Evolutionary conservation across 179 eudicot species (phyloP), one percentile per base, ranked within the genome.

Genomic region (Pouteria campechiana): DNA sequence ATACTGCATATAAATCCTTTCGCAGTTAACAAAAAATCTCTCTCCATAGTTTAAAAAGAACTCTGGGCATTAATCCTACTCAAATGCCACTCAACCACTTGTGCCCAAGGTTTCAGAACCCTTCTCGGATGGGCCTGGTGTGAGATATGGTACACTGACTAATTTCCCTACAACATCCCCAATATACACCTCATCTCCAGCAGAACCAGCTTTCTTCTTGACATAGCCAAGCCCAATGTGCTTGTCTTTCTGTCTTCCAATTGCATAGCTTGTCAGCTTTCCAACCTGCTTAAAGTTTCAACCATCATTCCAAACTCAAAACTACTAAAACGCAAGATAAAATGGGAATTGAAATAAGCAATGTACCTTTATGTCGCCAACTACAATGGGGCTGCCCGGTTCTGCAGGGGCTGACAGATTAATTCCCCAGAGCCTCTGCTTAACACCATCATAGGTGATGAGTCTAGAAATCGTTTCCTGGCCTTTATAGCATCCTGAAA

Each of bases 391-490:
- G 38, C 67, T 63, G 61, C 83, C 83, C 17, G 80, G 78, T 57
- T 73, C 77, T 40, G 41, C 83, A 28, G 67, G 63, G 4, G 70
- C 74, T 22, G 89, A 67, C 32, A 79, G 51, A 42, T 41, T 55
- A 40, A 79, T 48, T 17, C 89, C 88, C 75, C 75, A 76, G 32
- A 79, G 60, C 16, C 48, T 72, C 60, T 79, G 89, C 60, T 79
- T 79, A 50, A 79, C 46, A 30, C 89, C 89, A 64, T 79, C 78
- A 44, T 79, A 76, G 22, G 89, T 76, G 38, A 79, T 46, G 41
- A 79, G 80, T 64, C 89, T 70, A 28, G 89, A 55, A 50, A 79
- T 69, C 43, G 89, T 79, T 37, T 79, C 89, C 46, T 79, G 89
- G 33, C 89, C 89, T 60, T 79, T 79, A 25, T 79, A 79, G 44